Evolutionary conservation across 2,329 filamentous ascomycete species (phyloP), one percentile per base, ranked within the genome.

Genomic region (Sclerotinia spermophila): DNA sequence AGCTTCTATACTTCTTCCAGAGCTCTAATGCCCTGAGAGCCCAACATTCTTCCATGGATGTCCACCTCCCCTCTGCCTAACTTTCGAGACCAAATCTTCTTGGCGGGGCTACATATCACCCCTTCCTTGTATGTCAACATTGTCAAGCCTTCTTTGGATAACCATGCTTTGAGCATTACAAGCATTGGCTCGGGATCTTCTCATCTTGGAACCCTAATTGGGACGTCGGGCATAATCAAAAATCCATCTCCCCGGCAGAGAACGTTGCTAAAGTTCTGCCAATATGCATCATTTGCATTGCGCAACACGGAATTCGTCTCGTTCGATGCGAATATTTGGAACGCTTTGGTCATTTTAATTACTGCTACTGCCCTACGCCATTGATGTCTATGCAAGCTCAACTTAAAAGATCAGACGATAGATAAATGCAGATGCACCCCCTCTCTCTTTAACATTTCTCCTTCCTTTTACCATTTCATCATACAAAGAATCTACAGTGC

Each of bases 251-350:
- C 76, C 73, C 72, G 71, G 69, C 73, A 75, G 38, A 67, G 56
- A 72, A 72, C 67, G 68, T 72, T 72, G 67, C 70, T 71, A 70
- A 66, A 51, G 35, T 69, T 69, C 68, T 65, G 10, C 59, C 68
- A 69, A 45, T 59, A 69, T 69, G 66, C 55, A 68, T 68, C 66
- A 60, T 60, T 73, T 55, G 71, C 67, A 62, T 68, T 73, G 71
- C 74, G 71, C 75, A 74, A 76, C 74, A 84, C 83, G 79, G 80
- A 81, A 82, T 79, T 78, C 76, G 82, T 84, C 82, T 84, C 81
- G 81, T 79, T 81, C 81, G 83, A 81, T 81, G 81, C 80, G 81
- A 83, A 82, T 83, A 80, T 79, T 80, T 80, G 80, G 79, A 79
- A 79, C 83, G 83, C 82, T 84, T 84, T 81, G 80, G 79, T 79